Evolutionary conservation across 495 filamentous ascomycete genomes (phyloP), one percentile per base, ranked within the genome.

Genomic region (Penicillium mononematosum): DNA sequence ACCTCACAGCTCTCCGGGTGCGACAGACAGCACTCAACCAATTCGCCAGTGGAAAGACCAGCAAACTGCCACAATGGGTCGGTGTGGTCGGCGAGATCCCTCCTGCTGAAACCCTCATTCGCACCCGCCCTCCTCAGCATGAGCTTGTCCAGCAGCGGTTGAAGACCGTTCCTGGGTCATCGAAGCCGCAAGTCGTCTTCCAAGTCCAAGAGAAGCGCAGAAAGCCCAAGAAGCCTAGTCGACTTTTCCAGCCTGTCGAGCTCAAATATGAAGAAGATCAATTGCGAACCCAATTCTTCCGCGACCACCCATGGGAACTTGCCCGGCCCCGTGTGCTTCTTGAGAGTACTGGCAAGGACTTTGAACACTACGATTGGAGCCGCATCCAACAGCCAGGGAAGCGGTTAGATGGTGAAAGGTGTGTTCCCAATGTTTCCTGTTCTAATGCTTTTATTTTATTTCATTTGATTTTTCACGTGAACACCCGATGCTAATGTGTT

Each of bases 301-400:
- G 78, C 58, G 92, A 98, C 71, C 94, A 98, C 73, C 94, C 94
- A 5, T 98, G 94, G 94, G 94, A 98, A 70, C 78, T 98, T 65
- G 94, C 95, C 29, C 81, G 94, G 60, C 94, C 94, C 50, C 81
- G 86, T 61, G 80, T 96, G 58, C 71, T 98, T 25, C 75, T 96
- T 12, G 94, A 98, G 74, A 81, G 85, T 64, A 86, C 92, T 66
- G 94, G 94, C 25, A 88, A 84, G 67, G 94, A 98, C 69, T 81
- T 76, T 38, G 78, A 84, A 61, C 77, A 74, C 46, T 84, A 83
- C 55, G 89, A 98, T 71, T 98, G 94, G 94, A 87, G 86, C 59
- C 85, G 75, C 64, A 73, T 96, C 55, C 73, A 76, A 69, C 93
- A 98, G 73, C 82, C 80, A n/a, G 89, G 87, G 42, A 89, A 89